Base-by-base conservation (phyloP, 2,329 filamentous ascomycete genomes). In the Xylariaceae sp. region DNA sequence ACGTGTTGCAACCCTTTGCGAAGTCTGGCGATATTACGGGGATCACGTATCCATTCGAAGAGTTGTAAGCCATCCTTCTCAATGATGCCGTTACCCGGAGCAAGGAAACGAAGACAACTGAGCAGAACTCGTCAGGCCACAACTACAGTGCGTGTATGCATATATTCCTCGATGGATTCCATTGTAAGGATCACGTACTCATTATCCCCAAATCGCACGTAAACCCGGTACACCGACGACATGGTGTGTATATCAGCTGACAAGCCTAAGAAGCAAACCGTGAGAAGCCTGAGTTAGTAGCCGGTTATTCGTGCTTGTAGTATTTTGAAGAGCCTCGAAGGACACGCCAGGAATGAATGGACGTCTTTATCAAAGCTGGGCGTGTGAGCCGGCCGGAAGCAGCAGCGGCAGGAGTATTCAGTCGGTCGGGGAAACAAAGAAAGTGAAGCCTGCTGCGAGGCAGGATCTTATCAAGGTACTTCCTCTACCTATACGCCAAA, bases 41-140 rank as follows among this genome's bases (percentile, higher is more conserved):
- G 56, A 39, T 64, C 39, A 4, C 59, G 59, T 47, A 65, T 17
- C 62, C 61, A 66, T 39, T 62, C 49, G 34, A 65, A 63, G 35
- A 66, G 51, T 13, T 63, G 13, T 9, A 62, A 17, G 2, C 57
- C 64, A 39, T 60, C 57, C 10, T 8, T 45, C 7, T 23, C 35
- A 44, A 56, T n/a, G 10, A 17, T 7, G 1, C 61, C 64, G 2
- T 55, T 8, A 2, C 62, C 60, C 10, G 37, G 49, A 35, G 61
- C 60, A 1, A 55, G 18, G 48, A 64, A 58, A 7, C 64, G 60
- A 23, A 66, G 37, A 39, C 62, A 62, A 15, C 64, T 64, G 49
- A 2, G 15, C 7, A 30, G 44, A 45, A 17, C 13, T 35, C 39
- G 44, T 62, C 39, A 62, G 53, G 15, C 15, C 2, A 34, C 11